phyloP scores from a whole-genome alignment of 2,329 filamentous ascomycete genomes.

The Metarhizium anisopliae region DNA sequence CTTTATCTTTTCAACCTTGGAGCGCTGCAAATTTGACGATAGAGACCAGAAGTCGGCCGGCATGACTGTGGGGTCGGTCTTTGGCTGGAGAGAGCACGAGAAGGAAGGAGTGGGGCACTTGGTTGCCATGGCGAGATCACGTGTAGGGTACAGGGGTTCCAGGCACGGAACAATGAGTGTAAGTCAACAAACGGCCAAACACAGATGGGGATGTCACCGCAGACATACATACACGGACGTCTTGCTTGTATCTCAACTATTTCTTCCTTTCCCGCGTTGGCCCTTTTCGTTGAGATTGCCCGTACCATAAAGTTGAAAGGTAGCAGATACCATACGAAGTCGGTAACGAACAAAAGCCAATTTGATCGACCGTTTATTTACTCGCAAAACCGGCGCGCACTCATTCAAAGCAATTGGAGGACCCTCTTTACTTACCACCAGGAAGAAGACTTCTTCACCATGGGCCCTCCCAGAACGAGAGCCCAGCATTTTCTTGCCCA shows the following conservation, averaged over 20 bases:
- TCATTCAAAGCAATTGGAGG: too few relatives aligned
- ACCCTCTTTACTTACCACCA: too few relatives aligned
- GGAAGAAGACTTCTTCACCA: conserved; percentile 5
- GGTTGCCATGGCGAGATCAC: conserved; percentile 26
- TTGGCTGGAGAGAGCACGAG: neutral
- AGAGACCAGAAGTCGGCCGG: neutral
- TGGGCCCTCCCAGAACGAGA: conserved; percentile 19
- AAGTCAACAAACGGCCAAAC: conserved; percentile 16
- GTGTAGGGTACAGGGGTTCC: conserved; percentile 10
- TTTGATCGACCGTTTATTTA: too few relatives aligned
- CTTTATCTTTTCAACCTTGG: too few relatives aligned
- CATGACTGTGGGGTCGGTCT: neutral
- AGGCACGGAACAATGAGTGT: neutral
- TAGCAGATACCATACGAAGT: too few relatives aligned
- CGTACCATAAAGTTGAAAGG: too few relatives aligned
- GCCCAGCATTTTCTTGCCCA: conserved; percentile 21
- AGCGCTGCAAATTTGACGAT: too few relatives aligned
- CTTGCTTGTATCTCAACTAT: neutral
- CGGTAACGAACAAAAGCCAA: too few relatives aligned
- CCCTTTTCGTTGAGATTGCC: too few relatives aligned
- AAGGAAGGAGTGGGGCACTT: neutral
- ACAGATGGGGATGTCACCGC: neutral
- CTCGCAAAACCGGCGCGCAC: too few relatives aligned
- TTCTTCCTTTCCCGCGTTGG: neutral
- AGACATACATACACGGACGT: neutral